Evolutionary conservation across 768 basidiomycete genomes (phyloP), one percentile per base, ranked within the genome.

Genomic region (Arthromyces matolae): DNA sequence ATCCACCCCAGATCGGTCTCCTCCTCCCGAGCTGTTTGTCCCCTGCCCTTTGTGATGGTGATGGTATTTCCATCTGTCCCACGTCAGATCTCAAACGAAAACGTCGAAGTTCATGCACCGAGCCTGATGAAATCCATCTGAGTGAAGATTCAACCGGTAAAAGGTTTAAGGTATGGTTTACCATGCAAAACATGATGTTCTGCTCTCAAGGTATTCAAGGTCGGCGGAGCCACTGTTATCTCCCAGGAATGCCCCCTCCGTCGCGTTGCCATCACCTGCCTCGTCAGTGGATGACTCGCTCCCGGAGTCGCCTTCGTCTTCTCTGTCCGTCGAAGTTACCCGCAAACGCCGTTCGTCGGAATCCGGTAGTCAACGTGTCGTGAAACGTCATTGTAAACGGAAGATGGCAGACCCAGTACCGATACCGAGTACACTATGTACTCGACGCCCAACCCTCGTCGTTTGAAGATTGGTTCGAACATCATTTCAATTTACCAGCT

Each of bases 311-410:
- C 12, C 32, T 34, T n/a, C 33, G 48, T 33, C 44, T 22, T 14
- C 18, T 56, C 5, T n/a, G 42, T 14, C 43, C 38, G 18, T 36
- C 19, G 22, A 25, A n/a, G 36, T 41, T 16, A 64, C 52, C 22
- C 64, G 69, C 12, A 74, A 73, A 53, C 68, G 73, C 20, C 62
- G 66, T 1, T 47, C 71, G 12, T 75, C 72, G 3, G 66, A 71
- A 9, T 46, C 57, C 2, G 64, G n/a, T n/a, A 34, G 36, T 2
- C 31, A 50, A 1, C 22, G 35, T 3, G 24, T 47, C 34, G 31
- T 60, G 1, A 71, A 71, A 31, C 63, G 62, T 16, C 60, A 63
- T 0, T 48, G 60, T 3, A 51, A 44, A 22, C 50, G 60, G 2
- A 20, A 40, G n/a, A n/a, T 44, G 31, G 60, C 65, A 4, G 60